Conservation (phyloP, 2,329 filamentous ascomycete genomes). For the Alternaria atra region DNA sequence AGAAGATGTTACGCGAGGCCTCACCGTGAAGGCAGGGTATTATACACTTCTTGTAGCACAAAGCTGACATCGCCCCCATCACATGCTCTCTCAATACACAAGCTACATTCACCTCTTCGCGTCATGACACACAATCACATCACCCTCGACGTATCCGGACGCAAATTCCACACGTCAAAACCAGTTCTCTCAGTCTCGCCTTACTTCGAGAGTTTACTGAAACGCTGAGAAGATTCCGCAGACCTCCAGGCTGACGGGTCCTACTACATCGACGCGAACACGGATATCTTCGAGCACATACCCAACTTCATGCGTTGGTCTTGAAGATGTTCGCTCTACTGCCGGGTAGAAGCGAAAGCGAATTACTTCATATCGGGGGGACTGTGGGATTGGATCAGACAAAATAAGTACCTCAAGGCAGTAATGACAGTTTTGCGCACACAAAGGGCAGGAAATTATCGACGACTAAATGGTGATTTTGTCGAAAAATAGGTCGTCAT, state of each 20-base stretch:
- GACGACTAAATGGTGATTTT: not conserved
- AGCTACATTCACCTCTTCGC: not conserved
- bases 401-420: conserved; percentile 16
- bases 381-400: conserved; percentile 41
- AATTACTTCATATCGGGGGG: conserved; percentile 39
- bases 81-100: not conserved
- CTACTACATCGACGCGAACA: conserved; percentile 51
- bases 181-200: conserved; percentile 3
- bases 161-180: not conserved
- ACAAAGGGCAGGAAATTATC: not conserved
- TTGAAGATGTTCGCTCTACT: conserved; percentile 34
- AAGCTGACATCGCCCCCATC: not conserved
- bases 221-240: conserved; percentile 3
- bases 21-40: not conserved
- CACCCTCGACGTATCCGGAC: not conserved
- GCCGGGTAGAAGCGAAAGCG: conserved; percentile 40
- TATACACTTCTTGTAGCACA: not conserved
- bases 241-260: conserved; percentile 29
- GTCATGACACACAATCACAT: not conserved
- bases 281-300: conserved; percentile 36
- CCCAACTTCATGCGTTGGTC: conserved; percentile 15
- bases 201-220: not conserved
- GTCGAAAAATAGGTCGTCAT: not conserved
- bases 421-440: not conserved
- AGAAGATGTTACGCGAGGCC: not conserved